Evolutionary conservation across 257 asterid genomes (phyloP).

Genomic region (Solanum arcanum): DNA sequence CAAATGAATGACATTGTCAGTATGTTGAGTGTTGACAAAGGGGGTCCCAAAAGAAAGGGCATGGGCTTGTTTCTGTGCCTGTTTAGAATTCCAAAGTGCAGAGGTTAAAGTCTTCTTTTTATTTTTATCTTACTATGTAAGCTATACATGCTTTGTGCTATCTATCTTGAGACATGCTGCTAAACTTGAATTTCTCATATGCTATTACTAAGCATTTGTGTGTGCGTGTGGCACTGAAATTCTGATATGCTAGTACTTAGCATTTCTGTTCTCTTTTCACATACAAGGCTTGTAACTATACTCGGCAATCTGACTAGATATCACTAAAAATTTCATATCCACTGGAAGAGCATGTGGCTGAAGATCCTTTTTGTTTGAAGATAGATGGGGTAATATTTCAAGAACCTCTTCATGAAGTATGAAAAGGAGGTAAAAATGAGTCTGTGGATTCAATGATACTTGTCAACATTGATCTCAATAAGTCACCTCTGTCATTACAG

Average conservation of each 20-base stretch:
- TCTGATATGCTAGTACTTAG: not conserved
- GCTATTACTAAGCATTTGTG: no score
- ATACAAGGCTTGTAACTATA: no score
- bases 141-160: not conserved
- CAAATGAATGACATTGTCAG: not conserved
- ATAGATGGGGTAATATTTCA: slow-evolving; percentile 91
- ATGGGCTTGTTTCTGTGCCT: not conserved
- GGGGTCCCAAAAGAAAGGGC: not conserved
- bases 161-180: not conserved
- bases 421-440: slow-evolving; percentile 45
- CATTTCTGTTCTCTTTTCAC: not conserved
- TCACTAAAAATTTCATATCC: not conserved
- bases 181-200: not conserved
- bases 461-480: not conserved
- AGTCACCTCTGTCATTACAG: not conserved
- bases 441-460: not conserved
- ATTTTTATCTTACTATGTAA: not conserved
- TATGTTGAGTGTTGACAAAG: not conserved
- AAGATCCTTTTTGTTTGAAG: slow-evolving; percentile 74
- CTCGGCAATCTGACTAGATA: not conserved
- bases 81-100: not conserved
- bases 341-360: slow-evolving; percentile 28
- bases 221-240: not conserved
- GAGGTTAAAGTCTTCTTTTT: not conserved
- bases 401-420: slow-evolving; percentile 44